Base-by-base conservation (phyloP, 2,329 filamentous ascomycete genomes). In the Sporothrix brunneoviolacea region DNA sequence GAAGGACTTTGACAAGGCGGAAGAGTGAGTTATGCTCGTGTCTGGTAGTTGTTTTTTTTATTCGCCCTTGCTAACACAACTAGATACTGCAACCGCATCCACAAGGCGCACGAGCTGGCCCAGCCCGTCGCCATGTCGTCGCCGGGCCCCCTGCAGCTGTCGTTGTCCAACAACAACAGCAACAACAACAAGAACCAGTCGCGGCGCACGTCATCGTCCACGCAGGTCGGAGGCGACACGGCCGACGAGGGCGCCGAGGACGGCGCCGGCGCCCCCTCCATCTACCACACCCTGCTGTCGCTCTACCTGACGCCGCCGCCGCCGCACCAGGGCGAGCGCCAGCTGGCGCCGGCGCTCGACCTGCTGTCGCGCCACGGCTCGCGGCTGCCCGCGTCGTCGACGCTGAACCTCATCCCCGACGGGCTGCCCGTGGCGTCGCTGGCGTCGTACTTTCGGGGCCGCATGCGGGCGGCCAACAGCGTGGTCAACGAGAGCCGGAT, bases 351-450 rank as follows among this genome's bases (percentile, higher is more conserved):
- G 1, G 93, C 93, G 0, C 76, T 98, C 6, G 81, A 86, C 28
- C 79, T 98, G 16, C 81, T 98, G n/a, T 90, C 87, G 38, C 88
- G 88, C 59, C 93, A 98, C 63, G 93, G 93, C 42, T 89, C 91
- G 10, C 86, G 93, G 10, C 79, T 98, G 6, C 91, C 94, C 0
- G 90, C 93, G 0, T 81, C 83, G 4, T 91, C 88, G 30, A 95
- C 91, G 0, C 75, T 98, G 8, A 82, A 86, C 18, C 76, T 98
- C 19, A 91, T 98, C 39, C 93, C 93, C 0, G 79, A 88, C 53
- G 74, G 80, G 4, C 79, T 97, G 8, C 84, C 89, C 0, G 81
- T 97, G 8, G 73, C 77, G 33, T 80, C 93, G 51, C 79, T 98
- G 0, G 87, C 91, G 61, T 85, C 85, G 13, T 98, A 98, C 68